Evolutionary conservation across 1,139 yeast genomes (phyloP), one percentile per base, ranked within the genome.

Genomic region (Kurtzmaniella quercitrusa): DNA sequence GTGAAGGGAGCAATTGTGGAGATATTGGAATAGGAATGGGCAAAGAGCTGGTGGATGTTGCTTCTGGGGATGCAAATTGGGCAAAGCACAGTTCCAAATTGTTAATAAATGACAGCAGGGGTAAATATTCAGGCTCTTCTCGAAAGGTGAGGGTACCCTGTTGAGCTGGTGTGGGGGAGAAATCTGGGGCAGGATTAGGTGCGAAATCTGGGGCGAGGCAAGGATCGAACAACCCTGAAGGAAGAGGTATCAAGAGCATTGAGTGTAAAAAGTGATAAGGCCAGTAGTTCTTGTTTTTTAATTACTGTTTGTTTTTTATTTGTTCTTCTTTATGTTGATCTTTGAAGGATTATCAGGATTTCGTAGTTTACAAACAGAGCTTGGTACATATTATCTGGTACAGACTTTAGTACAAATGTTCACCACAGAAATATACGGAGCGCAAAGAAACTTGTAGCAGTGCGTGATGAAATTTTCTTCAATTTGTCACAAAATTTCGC

Each of bases 201-300:
- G 30, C 30, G n/a, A 26, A 26, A 26, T 26, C 30, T 9, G 30
- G 30, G 30, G 30, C 30, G n/a, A 26, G 30, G n/a, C 30, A 26
- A 14, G n/a, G 12, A 26, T 26, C 30, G n/a, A 26, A 9, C 30
- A 26, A 9, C 6, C 30, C 30, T 11, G n/a, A 26, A 14, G 30
- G 30, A 14, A 26, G 30, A 3, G 30, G 30, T 14, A 26, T 14
- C 14, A 26, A 26, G 30, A 5, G 30, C 30, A 26, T 26, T 4
- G 30, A 7, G 9, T 7, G 23, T 21, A 7, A 26, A 21, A 21
- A 9, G 23, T 21, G 23, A 21, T 21, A 21, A 21, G 23, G 23
- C 6, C n/a, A n/a, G n/a, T n/a, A n/a, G n/a, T n/a, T n/a, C n/a
- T n/a, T n/a, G n/a, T n/a, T n/a, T n/a, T n/a, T n/a, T n/a, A n/a